phyloP scores from a whole-genome alignment of 305 asterid genomes.

The Solanum hybrid region DNA sequence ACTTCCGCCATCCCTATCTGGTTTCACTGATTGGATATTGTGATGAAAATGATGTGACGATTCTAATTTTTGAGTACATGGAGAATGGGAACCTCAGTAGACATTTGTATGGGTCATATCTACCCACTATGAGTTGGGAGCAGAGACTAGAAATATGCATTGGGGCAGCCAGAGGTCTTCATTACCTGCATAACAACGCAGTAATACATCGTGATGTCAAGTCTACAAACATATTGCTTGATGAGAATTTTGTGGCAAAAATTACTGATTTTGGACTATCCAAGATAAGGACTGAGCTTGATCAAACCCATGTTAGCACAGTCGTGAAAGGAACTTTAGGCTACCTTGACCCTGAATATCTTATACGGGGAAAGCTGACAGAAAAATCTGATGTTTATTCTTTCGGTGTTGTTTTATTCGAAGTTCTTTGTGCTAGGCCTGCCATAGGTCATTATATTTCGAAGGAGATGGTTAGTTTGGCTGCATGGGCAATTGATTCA shows the following conservation, averaged over 20 bases:
- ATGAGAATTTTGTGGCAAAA: neutral
- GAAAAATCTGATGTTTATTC: too few relatives aligned
- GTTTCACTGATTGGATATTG: neutral
- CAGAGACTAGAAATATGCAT: neutral
- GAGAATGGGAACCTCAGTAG: neutral
- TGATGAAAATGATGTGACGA: slow-evolving; percentile 15
- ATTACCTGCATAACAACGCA: neutral
- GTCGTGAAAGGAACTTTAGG: too few relatives aligned
- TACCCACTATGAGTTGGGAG: neutral
- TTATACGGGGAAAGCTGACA: too few relatives aligned
- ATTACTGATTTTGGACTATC: slow-evolving; percentile 8
- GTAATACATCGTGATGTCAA: neutral
- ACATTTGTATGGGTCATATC: neutral
- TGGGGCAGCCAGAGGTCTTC: neutral
- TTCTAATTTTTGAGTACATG: neutral
- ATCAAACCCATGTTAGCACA: neutral
- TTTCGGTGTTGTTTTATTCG: too few relatives aligned
- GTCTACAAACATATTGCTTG: neutral
- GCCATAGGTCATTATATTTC: neutral
- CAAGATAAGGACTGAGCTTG: neutral
- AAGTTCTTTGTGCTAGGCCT: neutral
- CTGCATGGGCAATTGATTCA: too few relatives aligned
- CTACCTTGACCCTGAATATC: too few relatives aligned
- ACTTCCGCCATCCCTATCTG: neutral
- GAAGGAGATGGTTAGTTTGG: too few relatives aligned